Evolutionary conservation across 2,329 filamentous ascomycete species (phyloP).

Genomic region (Neophaeococcomyces aloes): DNA sequence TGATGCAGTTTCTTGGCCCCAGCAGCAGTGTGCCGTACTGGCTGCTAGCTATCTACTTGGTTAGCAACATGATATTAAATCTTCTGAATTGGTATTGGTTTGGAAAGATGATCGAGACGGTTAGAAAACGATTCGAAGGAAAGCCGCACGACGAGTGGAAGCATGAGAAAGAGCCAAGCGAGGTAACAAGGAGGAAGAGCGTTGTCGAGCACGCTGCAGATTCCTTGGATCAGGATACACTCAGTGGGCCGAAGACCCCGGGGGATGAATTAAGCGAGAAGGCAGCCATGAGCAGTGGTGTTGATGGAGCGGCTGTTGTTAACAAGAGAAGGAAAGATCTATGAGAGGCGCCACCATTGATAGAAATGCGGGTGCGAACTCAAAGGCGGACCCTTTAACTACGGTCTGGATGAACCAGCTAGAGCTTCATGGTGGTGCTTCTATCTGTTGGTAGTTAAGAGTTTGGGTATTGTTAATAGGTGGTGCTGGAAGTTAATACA

Average conservation of each 20-base stretch:
- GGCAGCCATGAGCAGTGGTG: background rate
- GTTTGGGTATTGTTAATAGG: no score
- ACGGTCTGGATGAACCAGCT: no score
- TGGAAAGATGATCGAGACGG: constrained; percentile 55
- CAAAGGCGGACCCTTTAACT: no score
- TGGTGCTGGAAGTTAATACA: no score
- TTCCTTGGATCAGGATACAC: constrained; percentile 23
- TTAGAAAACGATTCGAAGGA: constrained; percentile 51
- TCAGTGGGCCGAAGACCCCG: constrained; percentile 18
- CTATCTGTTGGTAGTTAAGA: no score
- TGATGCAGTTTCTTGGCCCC: constrained; percentile 39
- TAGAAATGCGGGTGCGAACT: background rate
- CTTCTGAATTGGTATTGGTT: constrained; percentile 57
- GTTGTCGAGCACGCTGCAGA: constrained; percentile 18
- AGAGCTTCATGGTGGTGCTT: no score
- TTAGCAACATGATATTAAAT: constrained; percentile 51
- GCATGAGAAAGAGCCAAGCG: constrained; percentile 9
- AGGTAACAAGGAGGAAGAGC: constrained; percentile 21
- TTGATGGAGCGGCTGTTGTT: constrained; percentile 3
- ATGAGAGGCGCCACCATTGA: background rate
- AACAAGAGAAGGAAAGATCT: constrained; percentile 5
- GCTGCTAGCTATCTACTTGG: constrained; percentile 49
- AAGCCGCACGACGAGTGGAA: constrained; percentile 26
- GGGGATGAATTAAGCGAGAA: constrained; percentile 1
- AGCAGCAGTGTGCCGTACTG: constrained; percentile 43